Percentiles rank a stretch among this genome's conserved stretches.
phyloP scores from a whole-genome alignment of 2,329 filamentous ascomycete genomes.

The Epichloe sp. region DNA sequence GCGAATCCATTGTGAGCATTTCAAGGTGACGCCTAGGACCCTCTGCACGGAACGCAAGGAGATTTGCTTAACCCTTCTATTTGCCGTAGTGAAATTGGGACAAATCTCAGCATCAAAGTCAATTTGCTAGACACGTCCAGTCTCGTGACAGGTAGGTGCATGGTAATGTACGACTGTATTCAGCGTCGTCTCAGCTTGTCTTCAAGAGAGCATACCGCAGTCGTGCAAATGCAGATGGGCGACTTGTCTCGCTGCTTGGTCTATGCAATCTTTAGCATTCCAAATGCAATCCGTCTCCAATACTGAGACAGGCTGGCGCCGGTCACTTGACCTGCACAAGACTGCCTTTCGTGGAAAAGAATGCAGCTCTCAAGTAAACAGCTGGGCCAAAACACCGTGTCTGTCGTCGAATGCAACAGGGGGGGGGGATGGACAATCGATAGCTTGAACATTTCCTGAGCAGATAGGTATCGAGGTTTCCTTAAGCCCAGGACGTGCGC shows the following conservation, averaged over 20 bases:
- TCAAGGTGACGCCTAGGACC: neutral
- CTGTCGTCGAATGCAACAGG: no score
- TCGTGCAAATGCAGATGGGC: neutral
- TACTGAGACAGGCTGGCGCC: neutral
- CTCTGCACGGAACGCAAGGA: neutral
- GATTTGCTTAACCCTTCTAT: neutral
- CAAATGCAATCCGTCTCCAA: neutral
- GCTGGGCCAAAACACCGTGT: no score
- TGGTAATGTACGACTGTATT: no score
- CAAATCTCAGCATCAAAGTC: neutral
- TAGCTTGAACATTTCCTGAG: no score
- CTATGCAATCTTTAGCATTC: neutral
- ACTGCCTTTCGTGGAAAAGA: no score
- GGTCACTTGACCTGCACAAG: no score
- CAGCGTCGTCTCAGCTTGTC: neutral
- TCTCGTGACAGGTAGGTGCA: no score
- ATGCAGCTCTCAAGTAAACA: no score
- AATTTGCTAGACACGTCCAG: no score
- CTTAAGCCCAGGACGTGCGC: no score
- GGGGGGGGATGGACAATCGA: no score
- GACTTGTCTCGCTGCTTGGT: neutral
- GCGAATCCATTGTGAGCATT: neutral
- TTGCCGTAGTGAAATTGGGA: neutral
- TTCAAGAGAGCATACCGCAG: neutral
- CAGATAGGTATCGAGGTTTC: no score